Conservation (phyloP, 2,329 filamentous ascomycete species). For the Nemania sp. region DNA sequence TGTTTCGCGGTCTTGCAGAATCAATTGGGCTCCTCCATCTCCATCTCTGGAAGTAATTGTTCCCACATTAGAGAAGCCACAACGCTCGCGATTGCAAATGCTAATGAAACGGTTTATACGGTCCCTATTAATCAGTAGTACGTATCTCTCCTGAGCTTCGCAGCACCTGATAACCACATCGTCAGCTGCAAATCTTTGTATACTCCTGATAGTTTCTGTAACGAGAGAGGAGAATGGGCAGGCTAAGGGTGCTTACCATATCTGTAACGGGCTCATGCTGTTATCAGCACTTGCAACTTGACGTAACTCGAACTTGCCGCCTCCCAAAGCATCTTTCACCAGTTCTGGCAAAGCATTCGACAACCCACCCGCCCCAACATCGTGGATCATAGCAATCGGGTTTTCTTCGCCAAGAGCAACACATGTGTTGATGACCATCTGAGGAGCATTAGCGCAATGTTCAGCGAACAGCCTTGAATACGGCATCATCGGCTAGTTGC, state of each 20-base stretch:
- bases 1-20: conserved; percentile 55
- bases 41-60: conserved; percentile 68
- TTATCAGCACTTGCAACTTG: conserved; percentile 89
- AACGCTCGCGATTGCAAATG: conserved; percentile 78
- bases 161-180: conserved; percentile 57
- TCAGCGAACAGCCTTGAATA: not conserved
- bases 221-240: not conserved
- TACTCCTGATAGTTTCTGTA: not conserved
- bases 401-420: conserved; percentile 80
- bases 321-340: conserved; percentile 75
- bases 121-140: conserved; percentile 82
- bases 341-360: conserved; percentile 78
- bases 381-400: conserved; percentile 96
- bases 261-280: conserved; percentile 93
- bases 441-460: not conserved
- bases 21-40: conserved; percentile 69
- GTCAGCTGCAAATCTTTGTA: conserved; percentile 4
- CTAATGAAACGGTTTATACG: conserved; percentile 75
- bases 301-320: conserved; percentile 91
- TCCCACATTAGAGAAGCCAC: conserved; percentile 90
- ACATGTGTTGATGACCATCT: conserved; percentile 95
- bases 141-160: conserved; percentile 95
- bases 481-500: too few species aligned
- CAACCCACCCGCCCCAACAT: conserved; percentile 91
- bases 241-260: conserved; percentile 61